Conservation (phyloP, 768 basidiomycete species). For the Leccinellum rugosiceps region DNA sequence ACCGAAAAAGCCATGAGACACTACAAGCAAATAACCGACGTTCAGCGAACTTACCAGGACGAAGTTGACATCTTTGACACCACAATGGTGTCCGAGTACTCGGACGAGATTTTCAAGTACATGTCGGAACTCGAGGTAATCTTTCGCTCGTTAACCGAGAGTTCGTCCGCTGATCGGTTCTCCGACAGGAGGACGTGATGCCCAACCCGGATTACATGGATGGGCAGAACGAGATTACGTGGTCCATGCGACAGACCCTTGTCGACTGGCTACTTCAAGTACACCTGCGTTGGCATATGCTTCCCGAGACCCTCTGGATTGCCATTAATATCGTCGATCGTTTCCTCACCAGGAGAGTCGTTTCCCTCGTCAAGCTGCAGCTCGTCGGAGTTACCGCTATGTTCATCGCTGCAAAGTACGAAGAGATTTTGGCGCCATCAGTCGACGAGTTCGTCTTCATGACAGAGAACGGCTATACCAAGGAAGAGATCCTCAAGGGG, state of each 20-base stretch:
- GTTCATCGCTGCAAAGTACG: slow-evolving; percentile 99
- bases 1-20: slow-evolving; percentile 59
- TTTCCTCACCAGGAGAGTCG: slow-evolving; percentile 84
- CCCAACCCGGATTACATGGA: slow-evolving; percentile 92
- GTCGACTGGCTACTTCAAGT: slow-evolving; percentile 99
- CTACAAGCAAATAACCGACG: slow-evolving; percentile 57
- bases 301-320: slow-evolving; percentile 99
- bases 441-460: slow-evolving; percentile 99
- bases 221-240: slow-evolving; percentile 86
- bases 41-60: slow-evolving; percentile 63
- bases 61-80: slow-evolving; percentile 72
- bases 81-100: slow-evolving; percentile 97
- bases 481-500: slow-evolving; percentile 97
- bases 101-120: slow-evolving; percentile 97
- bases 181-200: slow-evolving; percentile 74
- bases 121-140: slow-evolving; percentile 91
- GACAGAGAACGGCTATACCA: slow-evolving; percentile 92
- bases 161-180: slow-evolving; percentile 19
- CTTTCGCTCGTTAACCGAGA: not conserved
- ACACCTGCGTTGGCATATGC: slow-evolving; percentile 97
- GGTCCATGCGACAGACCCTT: slow-evolving; percentile 93
- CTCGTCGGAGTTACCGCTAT: slow-evolving; percentile 98
- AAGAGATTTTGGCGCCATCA: slow-evolving; percentile 95
- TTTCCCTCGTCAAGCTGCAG: slow-evolving; percentile 87
- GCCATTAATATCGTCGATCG: slow-evolving; percentile 96